phyloP scores from a whole-genome alignment of 1,284 basidiomycete species.

The Cystobasidium slooffiae region DNA sequence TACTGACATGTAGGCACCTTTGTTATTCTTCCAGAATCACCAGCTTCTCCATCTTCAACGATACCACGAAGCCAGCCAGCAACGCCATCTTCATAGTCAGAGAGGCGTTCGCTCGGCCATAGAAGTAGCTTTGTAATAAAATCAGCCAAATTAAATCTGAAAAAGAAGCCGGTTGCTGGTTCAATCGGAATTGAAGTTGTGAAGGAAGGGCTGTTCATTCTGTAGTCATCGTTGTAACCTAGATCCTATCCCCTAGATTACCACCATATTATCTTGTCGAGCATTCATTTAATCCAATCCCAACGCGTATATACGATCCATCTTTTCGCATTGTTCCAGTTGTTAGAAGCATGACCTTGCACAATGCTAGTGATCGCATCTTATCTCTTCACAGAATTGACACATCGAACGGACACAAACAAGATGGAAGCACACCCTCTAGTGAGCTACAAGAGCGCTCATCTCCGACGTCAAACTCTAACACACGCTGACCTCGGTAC shows the following conservation, averaged over 20 bases:
- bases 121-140: background rate
- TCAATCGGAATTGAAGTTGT: conserved; percentile 6
- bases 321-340: background rate
- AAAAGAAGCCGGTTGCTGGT: conserved; percentile 12
- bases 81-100: too few species aligned
- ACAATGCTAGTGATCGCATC: background rate
- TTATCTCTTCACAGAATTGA: background rate
- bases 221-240: conserved; percentile 8
- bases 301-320: background rate
- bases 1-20: too few species aligned
- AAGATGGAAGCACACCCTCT: conserved; percentile 28
- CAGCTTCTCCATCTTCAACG: background rate
- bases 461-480: background rate
- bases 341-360: background rate
- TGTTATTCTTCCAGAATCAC: background rate
- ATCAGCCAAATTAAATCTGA: background rate
- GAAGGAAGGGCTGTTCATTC: background rate
- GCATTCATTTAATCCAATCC: background rate
- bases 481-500: background rate
- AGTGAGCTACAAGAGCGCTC: background rate
- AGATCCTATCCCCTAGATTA: background rate
- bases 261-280: background rate
- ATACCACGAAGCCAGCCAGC: too few species aligned
- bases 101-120: background rate
- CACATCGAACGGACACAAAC: background rate